These are phyloP conservation scores for Podaxis carcinomalis DNA, from an alignment of 768 basidiomycete genomes.

Conservation along the genomic window DNA sequence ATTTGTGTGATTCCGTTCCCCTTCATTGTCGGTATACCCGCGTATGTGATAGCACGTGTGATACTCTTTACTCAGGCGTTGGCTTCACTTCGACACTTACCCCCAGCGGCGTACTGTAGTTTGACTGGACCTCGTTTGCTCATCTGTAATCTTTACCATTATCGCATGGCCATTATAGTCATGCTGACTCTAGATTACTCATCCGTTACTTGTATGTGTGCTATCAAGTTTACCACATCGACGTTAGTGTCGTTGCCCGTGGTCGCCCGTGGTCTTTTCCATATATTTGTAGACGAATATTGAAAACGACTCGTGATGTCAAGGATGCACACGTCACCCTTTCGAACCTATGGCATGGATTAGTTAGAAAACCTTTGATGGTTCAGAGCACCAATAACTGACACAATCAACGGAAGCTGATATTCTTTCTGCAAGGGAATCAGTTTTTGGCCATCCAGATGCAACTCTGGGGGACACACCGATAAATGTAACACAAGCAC, in stretches of 20 bases:
- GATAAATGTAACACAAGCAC: not conserved
- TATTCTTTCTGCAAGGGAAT: not conserved
- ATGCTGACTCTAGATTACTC: not conserved
- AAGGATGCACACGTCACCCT: not conserved
- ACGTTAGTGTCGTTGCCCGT: not conserved
- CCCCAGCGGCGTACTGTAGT: not conserved
- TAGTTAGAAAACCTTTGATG: not conserved
- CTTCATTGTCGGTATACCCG: not conserved
- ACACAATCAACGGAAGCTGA: not conserved
- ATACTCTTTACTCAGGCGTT: not conserved
- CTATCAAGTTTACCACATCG: not conserved
- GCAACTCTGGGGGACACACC: not conserved
- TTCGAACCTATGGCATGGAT: not conserved
- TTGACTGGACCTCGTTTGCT: not conserved
- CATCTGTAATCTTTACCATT: not conserved
- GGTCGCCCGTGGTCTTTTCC: not conserved
- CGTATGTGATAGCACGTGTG: not conserved
- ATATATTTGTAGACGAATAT: not conserved
- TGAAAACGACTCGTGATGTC: slow-evolving; percentile 5
- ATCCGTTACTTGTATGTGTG: not conserved
- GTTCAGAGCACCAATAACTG: too few relatives aligned
- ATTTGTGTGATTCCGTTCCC: not conserved
- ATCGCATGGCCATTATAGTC: not conserved
- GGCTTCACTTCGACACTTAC: not conserved
- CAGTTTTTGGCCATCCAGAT: not conserved